Conservation (phyloP, 2,329 filamentous ascomycete species). For the Sporothrix luriei region DNA sequence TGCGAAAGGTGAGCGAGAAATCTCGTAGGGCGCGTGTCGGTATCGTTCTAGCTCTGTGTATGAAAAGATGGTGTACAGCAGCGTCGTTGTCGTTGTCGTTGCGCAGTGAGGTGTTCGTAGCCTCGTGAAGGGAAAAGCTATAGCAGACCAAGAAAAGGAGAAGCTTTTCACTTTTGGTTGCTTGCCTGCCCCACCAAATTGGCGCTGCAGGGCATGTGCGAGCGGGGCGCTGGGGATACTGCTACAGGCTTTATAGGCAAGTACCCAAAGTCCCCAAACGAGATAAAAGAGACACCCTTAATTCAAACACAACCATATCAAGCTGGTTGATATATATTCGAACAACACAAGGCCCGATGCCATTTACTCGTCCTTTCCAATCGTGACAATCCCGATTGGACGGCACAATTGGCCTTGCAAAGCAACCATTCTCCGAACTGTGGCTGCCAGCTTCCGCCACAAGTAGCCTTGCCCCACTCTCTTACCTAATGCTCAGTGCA, state of each 20-base stretch:
- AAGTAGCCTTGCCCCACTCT: conserved; percentile 6
- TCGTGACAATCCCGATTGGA: neutral
- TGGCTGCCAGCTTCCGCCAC: conserved; percentile 25
- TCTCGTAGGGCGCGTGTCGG: too few relatives aligned
- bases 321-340: neutral
- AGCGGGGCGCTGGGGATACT: neutral
- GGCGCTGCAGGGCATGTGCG: conserved; percentile 2
- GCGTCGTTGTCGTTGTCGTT: neutral
- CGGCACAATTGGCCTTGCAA: neutral
- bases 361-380: neutral
- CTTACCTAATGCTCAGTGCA: conserved; percentile 24
- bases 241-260: neutral
- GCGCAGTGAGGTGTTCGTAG: neutral
- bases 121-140: neutral
- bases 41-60: too few relatives aligned
- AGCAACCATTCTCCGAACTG: neutral
- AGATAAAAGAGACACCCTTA: neutral
- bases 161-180: conserved; percentile 21
- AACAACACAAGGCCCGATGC: neutral
- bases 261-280: neutral
- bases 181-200: conserved; percentile 11
- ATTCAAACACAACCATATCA: neutral
- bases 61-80: too few relatives aligned
- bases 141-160: neutral
- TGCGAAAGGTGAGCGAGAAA: neutral